Conservation (phyloP, 2,329 filamentous ascomycete genomes). For the Colletotrichum orchidophilum region DNA sequence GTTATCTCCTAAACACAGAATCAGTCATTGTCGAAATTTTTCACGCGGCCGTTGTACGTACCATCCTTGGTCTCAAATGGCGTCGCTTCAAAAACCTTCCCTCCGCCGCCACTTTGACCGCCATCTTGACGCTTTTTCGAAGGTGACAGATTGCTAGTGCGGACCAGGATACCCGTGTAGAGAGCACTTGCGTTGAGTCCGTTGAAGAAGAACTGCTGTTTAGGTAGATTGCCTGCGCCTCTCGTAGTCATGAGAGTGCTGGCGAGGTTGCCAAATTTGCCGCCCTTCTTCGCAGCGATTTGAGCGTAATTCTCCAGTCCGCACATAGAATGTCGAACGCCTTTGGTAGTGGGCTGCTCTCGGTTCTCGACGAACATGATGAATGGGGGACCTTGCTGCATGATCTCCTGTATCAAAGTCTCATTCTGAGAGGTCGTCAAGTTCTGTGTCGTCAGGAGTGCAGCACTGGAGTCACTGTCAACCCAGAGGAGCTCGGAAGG, state of each 20-base stretch:
- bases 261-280: slow-evolving; percentile 57
- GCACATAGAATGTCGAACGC: slow-evolving; percentile 83
- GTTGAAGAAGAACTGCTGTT: slow-evolving; percentile 88
- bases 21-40: not conserved
- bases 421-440: slow-evolving; percentile 67
- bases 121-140: slow-evolving; percentile 48
- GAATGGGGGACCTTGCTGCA: slow-evolving; percentile 69
- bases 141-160: slow-evolving; percentile 60
- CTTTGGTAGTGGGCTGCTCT: slow-evolving; percentile 68
- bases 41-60: slow-evolving; percentile 50
- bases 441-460: slow-evolving; percentile 81
- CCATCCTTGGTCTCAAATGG: slow-evolving; percentile 82
- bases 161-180: slow-evolving; percentile 80
- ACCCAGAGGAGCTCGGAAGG: slow-evolving; percentile 75
- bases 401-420: slow-evolving; percentile 61
- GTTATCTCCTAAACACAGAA: slow-evolving; percentile 69
- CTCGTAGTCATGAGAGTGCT: slow-evolving; percentile 74
- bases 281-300: slow-evolving; percentile 66
- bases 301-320: slow-evolving; percentile 75
- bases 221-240: slow-evolving; percentile 73
- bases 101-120: slow-evolving; percentile 70
- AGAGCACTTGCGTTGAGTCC: slow-evolving; percentile 76
- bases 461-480: slow-evolving; percentile 83
- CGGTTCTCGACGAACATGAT: slow-evolving; percentile 79
- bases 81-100: slow-evolving; percentile 76